Evolutionary conservation across 2,329 filamentous ascomycete species (phyloP).

Genomic region (Stachybotrys chartarum): DNA sequence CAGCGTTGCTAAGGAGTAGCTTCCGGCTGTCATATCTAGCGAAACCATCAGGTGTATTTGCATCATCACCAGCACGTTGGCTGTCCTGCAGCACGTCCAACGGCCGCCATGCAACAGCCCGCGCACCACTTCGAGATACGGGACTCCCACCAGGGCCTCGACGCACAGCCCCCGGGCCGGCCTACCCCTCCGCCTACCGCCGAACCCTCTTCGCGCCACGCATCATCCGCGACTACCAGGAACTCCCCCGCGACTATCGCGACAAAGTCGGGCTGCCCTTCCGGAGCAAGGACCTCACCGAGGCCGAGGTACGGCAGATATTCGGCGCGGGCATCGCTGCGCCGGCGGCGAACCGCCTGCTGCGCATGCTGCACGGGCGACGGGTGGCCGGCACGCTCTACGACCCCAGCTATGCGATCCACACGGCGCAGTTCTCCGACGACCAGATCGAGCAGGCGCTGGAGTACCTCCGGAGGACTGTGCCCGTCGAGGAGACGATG

Average conservation of each 20-base stretch:
- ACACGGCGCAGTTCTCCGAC: constrained; percentile 37
- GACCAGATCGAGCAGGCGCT: constrained; percentile 40
- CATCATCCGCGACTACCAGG: constrained; percentile 45
- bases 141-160: constrained; percentile 3
- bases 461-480: constrained; percentile 45
- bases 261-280: constrained; percentile 51
- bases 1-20: constrained; percentile 19
- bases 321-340: constrained; percentile 43
- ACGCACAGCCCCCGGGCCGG: constrained; percentile 4
- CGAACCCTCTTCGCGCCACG: constrained; percentile 26
- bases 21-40: constrained; percentile 11
- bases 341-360: constrained; percentile 41
- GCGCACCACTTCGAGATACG: constrained; percentile 1
- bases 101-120: background rate
- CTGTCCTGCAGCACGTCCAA: constrained; percentile 9
- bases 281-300: constrained; percentile 38
- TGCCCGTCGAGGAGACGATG: constrained; percentile 52
- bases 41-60: background rate
- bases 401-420: constrained; percentile 43
- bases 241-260: constrained; percentile 50
- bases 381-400: constrained; percentile 57
- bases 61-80: constrained; percentile 11
- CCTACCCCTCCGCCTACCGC: constrained; percentile 12
- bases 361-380: constrained; percentile 54
- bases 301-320: constrained; percentile 36